Evolutionary conservation across 495 filamentous ascomycete genomes (phyloP), one percentile per base, ranked within the genome.

Genomic region (Peziza echinospora): DNA sequence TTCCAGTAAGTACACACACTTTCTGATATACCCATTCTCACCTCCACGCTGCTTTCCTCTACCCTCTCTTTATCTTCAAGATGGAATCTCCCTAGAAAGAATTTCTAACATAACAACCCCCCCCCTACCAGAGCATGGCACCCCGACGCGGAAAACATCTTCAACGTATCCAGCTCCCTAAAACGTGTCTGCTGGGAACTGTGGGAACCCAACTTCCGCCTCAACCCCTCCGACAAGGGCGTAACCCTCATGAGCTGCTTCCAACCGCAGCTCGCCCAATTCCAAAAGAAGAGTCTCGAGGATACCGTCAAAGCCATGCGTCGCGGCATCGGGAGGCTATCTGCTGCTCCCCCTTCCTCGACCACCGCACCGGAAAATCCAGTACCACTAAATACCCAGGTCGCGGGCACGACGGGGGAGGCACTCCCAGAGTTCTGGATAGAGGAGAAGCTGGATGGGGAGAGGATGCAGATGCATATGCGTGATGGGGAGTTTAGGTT

Each of bases 391-490:
- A n/a, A n/a, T n/a, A n/a, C n/a, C n/a, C n/a, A n/a, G n/a, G n/a
- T n/a, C n/a, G n/a, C n/a, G n/a, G n/a, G n/a, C n/a, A n/a, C n/a
- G n/a, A n/a, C n/a, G n/a, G n/a, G n/a, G n/a, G n/a, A n/a, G n/a
- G 73, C 81, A 3, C 75, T 86, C 40, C 65, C 71, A 7, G 69
- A 75, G 21, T 96, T 93, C 55, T 97, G 85, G 85, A 87, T 96
- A 28, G 89, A 97, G 58, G 89, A 97, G 65, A 97, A 97, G 62
- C 67, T 97, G 13, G 89, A 97, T 55, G 89, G 89, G 5, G 89
- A 97, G 64, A 70, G 89, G 42, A 93, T 97, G 80, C 89, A 97
- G 63, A 68, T 97, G 53, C 89, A 97, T 55, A 93, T 93, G 82
- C 62, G 69, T 21, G 69, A 81, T 34, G 84, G 93, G 49, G 68